Evolutionary conservation across 805 yeast genomes (phyloP), one percentile per base, ranked within the genome.

Genomic region (Starmerella riodocensis): DNA sequence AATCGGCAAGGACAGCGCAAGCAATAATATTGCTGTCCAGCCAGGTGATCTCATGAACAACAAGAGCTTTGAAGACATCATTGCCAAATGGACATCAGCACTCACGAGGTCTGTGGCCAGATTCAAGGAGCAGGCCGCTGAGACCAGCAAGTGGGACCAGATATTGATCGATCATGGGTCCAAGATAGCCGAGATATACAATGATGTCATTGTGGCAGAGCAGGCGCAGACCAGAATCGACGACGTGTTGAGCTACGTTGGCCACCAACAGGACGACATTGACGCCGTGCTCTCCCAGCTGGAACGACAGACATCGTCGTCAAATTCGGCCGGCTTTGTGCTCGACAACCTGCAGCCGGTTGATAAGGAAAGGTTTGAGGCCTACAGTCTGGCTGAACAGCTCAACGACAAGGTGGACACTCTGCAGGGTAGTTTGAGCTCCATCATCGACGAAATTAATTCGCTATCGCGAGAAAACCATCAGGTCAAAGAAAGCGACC

Each of bases 61-160:
- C 61, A 84, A 84, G 58, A 84, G 95, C 1, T 65, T 91, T 54
- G 97, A 91, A 53, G 97, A 91, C 56, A 69, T 91, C 49, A 80
- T 91, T 31, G 73, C 85, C 12, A 85, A 80, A 59, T 91, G 98
- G 98, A 80, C 96, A 0, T 74, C 75, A 40, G 93, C 91, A 49
- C 61, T 91, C 43, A 67, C 88, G 2, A 68, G 72, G 12, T 74
- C 91, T 0, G 72, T 88, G 2, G 67, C 70, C 20, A 76, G 81
- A 27, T 91, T 86, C 61, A 78, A 77, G 42, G 60, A 67, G 11
- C 88, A 83, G 56, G 76, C 94, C 7, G 64, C 67, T 19, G 78
- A 78, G 43, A 75, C 88, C 17, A 75, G 78, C 45, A 69, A 70
- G 37, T 91, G 97, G 96, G 98, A 91, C 58, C 71, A 73, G 46